Conservation (phyloP, 1,139 yeast genomes). For the Geotrichum fermentans region DNA sequence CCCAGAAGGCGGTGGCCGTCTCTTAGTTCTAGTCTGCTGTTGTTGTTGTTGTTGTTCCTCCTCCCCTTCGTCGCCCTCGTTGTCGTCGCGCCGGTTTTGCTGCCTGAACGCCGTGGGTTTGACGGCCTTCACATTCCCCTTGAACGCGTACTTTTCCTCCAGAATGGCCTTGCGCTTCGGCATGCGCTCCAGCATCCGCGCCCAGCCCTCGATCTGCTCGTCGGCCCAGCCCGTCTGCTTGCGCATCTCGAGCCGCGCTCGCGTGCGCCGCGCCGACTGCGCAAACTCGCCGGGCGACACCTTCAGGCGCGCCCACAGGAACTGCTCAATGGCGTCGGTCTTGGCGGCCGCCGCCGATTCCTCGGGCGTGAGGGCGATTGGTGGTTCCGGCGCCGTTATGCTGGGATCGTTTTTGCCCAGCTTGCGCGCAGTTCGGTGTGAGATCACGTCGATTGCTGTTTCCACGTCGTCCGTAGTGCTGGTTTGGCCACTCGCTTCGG, state of each 20-base stretch:
- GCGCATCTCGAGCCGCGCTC: slow-evolving; percentile 50
- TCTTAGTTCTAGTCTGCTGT: not conserved
- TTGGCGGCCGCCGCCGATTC: slow-evolving; percentile 13
- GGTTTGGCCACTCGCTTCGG: slow-evolving; percentile 42
- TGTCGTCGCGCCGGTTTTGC: slow-evolving; percentile 1
- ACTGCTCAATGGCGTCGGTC: slow-evolving; percentile 45
- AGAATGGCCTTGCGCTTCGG: slow-evolving; percentile 52
- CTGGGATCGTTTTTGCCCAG: not conserved
- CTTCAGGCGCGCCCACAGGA: slow-evolving; percentile 50
- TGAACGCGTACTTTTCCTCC: slow-evolving; percentile 57
- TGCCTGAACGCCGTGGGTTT: slow-evolving; percentile 8
- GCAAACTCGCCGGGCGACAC: slow-evolving; percentile 50
- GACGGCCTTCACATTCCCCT: slow-evolving; percentile 2
- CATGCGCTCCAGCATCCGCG: slow-evolving; percentile 61
- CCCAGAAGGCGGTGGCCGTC: not conserved
- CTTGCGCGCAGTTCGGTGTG: slow-evolving; percentile 14
- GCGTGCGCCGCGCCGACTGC: slow-evolving; percentile 48
- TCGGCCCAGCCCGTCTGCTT: slow-evolving; percentile 64
- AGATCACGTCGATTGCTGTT: slow-evolving; percentile 19
- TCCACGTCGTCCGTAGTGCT: slow-evolving; percentile 25
- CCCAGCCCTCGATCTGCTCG: slow-evolving; percentile 94
- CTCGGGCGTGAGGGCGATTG: not conserved
- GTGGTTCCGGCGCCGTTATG: not conserved
- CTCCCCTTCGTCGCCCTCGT: slow-evolving; percentile 7
- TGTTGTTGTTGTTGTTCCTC: slow-evolving; percentile 11